Evolutionary conservation across 1,139 yeast species (phyloP), one percentile per base, ranked within the genome.

Genomic region (Yamadazyma conglobata): DNA sequence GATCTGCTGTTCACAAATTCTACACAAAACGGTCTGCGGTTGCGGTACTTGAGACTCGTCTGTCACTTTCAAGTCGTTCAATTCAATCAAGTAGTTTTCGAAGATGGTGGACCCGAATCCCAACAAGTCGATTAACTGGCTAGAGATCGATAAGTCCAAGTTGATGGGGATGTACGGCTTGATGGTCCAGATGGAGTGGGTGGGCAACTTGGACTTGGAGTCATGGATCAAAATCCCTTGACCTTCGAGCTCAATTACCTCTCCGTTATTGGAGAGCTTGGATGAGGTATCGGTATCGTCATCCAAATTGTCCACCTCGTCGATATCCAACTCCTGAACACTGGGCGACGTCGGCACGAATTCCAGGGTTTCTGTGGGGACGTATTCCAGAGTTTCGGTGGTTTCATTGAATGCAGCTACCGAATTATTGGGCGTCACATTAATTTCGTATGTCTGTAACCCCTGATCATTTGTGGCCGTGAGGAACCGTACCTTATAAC

Each of bases 181-280:
- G 9, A 91, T 67, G 3, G 93, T 79, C 97, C 98, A 91, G 84
- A 91, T 84, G 1, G 96, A 79, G 54, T 88, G 94, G 1, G 83
- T 70, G 1, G 94, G 88, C n/a, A 70, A 55, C 10, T 67, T 66
- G 0, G 78, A 64, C 29, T 63, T 60, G 4, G 70, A 56, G 46
- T 83, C 84, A 43, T 79, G 85, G n/a, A 91, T 82, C 21, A 91
- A 56, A n/a, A 91, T 82, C 5, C 99, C 99, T 49, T 89, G 96
- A 0, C 96, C 97, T 53, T 89, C 98, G 24, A 91, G 60, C 46
- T 86, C 93, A 3, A 80, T 71, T 10, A 73, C 58, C 8, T 70
- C 76, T 6, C 83, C 83, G 49, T 77, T 76, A 20, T 73, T 73
- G 0, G 79, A 69, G 10, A 73, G 32, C 31, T 54, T 53, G 32